Conservation (phyloP, 805 yeast genomes). For the Candida berthetii region DNA sequence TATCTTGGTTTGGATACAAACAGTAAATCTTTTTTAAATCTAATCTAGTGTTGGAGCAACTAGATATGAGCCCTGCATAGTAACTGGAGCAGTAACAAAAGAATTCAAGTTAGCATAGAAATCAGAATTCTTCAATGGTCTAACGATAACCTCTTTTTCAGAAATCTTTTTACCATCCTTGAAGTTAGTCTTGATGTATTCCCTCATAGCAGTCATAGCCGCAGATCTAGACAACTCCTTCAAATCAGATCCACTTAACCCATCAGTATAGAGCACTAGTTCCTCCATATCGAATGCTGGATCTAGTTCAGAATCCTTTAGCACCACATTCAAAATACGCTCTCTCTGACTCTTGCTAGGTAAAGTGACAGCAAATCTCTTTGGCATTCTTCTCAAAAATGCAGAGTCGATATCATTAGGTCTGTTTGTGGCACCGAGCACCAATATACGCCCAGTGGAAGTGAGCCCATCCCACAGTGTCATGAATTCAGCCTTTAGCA, state of each 20-base stretch:
- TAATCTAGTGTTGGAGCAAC: neutral
- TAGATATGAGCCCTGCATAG: neutral
- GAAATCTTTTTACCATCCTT: constrained; percentile 24
- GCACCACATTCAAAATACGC: constrained; percentile 62
- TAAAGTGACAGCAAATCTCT: constrained; percentile 70
- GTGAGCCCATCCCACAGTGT: constrained; percentile 93
- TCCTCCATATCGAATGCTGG: constrained; percentile 50
- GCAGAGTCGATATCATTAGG: constrained; percentile 91
- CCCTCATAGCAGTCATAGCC: constrained; percentile 83
- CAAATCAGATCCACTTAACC: constrained; percentile 86
- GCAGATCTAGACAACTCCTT: constrained; percentile 92
- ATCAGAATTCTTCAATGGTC: constrained; percentile 58
- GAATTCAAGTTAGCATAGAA: constrained; percentile 26
- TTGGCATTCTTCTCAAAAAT: constrained; percentile 88
- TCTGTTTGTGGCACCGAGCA: constrained; percentile 93
- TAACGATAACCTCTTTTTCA: constrained; percentile 35
- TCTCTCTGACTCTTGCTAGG: constrained; percentile 66
- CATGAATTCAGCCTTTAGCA: constrained; percentile 95
- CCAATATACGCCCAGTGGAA: constrained; percentile 73
- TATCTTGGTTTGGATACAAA: too few species aligned
- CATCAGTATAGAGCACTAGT: constrained; percentile 61
- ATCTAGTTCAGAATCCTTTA: constrained; percentile 61
- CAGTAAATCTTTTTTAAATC: too few species aligned
- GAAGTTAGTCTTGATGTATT: constrained; percentile 59
- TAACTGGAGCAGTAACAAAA: neutral